Base-by-base conservation (phyloP, 805 yeast species). In the Saccharomycopsis sp. region DNA sequence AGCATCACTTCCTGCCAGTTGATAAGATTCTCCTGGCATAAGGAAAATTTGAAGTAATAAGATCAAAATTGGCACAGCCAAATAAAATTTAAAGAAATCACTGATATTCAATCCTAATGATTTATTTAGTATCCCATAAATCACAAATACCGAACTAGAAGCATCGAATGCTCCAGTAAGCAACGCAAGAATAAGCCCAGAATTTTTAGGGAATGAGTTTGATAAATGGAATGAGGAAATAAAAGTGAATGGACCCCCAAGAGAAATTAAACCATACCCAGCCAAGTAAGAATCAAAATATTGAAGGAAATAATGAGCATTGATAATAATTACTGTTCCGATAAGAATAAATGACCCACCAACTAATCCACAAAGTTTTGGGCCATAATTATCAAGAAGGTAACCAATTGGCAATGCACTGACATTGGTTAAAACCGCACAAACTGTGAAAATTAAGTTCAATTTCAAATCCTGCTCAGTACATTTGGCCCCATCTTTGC, bases 181-280 rank as follows among this genome's bases (percentile, higher is more conserved):
- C 16, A 86, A 63, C 0, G 96, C 95, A 52, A 88, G 64, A 23
- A 88, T 71, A 35, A 84, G 71, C 0, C 96, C 96, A 4, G 95
- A 82, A 55, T 74, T 76, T 38, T 74, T 74, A 2, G 96, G 96
- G 64, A 88, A 85, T 21, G 85, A 73, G 59, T 88, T 89, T 4
- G 96, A 84, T 59, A 89, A 69, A 58, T 89, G 97, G 72, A 90
- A 88, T 48, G 87, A 77, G 16, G 95, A 82, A 47, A 90, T 88
- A 59, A 85, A 89, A 16, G 85, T 89, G 64, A 89, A 88, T 8
- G 97, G 97, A 4, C 97, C 97, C 7, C 95, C 96, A 47, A 87
- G 67, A 0, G 96, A 96, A 22, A 89, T 66, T 9, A 76, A 61
- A 2, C 82, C 67, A 60, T 85, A 90, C 1, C 97, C 97, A 8